These are phyloP conservation scores for Penicillium sp. DNA, from an alignment of 2,329 filamentous ascomycete genomes.

Conservation along the genomic window DNA sequence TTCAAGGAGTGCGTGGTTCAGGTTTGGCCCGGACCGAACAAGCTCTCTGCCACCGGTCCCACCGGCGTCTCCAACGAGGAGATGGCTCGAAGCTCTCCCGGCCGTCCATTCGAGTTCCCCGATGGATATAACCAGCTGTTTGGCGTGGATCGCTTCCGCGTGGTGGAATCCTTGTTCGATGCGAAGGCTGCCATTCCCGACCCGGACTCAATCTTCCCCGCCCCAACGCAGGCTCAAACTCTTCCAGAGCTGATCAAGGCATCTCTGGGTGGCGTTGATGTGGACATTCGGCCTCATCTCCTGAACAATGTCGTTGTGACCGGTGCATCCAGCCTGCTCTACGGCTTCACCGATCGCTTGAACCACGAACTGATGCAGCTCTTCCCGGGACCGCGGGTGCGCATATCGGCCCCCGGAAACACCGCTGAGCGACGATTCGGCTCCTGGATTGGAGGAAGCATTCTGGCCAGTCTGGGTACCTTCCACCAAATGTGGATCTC, in stretches of 20 bases:
- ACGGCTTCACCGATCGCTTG: slow-evolving; percentile 87
- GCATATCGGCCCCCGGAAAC: slow-evolving; percentile 82
- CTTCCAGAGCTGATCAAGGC: slow-evolving; percentile 79
- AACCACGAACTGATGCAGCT: slow-evolving; percentile 77
- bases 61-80: slow-evolving; percentile 69
- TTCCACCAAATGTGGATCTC: slow-evolving; percentile 99
- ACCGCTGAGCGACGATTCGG: slow-evolving; percentile 88
- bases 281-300: slow-evolving; percentile 79
- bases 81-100: slow-evolving; percentile 67
- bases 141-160: slow-evolving; percentile 79
- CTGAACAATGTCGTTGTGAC: slow-evolving; percentile 91
- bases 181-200: slow-evolving; percentile 67
- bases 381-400: slow-evolving; percentile 82
- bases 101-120: slow-evolving; percentile 92
- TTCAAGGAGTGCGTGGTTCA: slow-evolving; percentile 98
- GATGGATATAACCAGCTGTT: slow-evolving; percentile 97
- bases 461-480: slow-evolving; percentile 88
- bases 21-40: slow-evolving; percentile 79
- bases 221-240: slow-evolving; percentile 70
- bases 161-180: slow-evolving; percentile 89
- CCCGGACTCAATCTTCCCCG: slow-evolving; percentile 45
- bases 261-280: slow-evolving; percentile 76
- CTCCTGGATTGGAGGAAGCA: slow-evolving; percentile 94
- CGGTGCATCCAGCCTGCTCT: slow-evolving; percentile 80
- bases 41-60: slow-evolving; percentile 54